phyloP scores from a whole-genome alignment of 371 early-diverging fungal genomes.

The Mucor piriformis region DNA sequence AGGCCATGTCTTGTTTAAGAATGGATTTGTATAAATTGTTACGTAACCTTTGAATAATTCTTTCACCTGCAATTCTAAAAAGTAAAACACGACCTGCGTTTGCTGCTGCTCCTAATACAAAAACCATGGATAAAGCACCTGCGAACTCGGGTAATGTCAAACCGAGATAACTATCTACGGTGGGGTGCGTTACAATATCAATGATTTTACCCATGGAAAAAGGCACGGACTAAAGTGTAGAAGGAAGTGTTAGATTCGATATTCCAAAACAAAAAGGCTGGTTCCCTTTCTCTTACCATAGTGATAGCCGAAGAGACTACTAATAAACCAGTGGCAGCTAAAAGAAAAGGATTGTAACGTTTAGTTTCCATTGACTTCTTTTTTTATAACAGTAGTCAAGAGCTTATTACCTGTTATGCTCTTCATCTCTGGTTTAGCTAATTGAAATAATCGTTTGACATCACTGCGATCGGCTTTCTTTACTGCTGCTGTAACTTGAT shows the following conservation, averaged over 20 bases:
- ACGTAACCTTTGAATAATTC: slow-evolving; percentile 69
- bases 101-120: slow-evolving; percentile 71
- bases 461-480: slow-evolving; percentile 27
- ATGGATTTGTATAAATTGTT: slow-evolving; percentile 57
- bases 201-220: slow-evolving; percentile 83
- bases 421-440: slow-evolving; percentile 52
- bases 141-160: slow-evolving; percentile 62
- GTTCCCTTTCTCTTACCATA: too few species aligned
- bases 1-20: slow-evolving; percentile 70
- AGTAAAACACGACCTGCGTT: slow-evolving; percentile 78
- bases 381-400: neutral
- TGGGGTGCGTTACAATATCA: slow-evolving; percentile 67
- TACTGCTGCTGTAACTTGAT: neutral
- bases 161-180: slow-evolving; percentile 50
- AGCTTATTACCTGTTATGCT: slow-evolving; percentile 55
- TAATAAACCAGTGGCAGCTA: slow-evolving; percentile 56
- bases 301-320: slow-evolving; percentile 76
- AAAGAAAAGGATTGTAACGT: neutral
- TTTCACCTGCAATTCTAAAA: slow-evolving; percentile 75
- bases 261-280: too few species aligned
- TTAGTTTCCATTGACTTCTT: neutral
- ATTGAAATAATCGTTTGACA: slow-evolving; percentile 37
- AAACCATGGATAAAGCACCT: slow-evolving; percentile 56
- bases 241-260: neutral
- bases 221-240: slow-evolving; percentile 55